phyloP scores from a whole-genome alignment of 2,329 filamentous ascomycete species.

The Alternaria ethzedia region DNA sequence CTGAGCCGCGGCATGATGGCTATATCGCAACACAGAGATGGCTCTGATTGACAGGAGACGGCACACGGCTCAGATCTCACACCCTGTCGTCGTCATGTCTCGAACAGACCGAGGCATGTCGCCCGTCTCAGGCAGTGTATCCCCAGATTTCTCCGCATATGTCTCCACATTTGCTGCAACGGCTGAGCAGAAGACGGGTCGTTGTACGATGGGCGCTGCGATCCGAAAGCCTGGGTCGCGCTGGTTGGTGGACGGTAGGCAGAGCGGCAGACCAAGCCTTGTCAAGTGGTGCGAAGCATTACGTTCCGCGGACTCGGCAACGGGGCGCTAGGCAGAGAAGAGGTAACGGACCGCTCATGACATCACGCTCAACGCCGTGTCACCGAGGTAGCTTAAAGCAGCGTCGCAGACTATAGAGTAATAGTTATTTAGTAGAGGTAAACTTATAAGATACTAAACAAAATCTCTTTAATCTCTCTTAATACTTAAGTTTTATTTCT shows the following conservation, averaged over 20 bases:
- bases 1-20: background rate
- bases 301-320: background rate
- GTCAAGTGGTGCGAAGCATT: constrained; percentile 1
- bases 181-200: background rate
- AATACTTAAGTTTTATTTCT: too few relatives aligned
- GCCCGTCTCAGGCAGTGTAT: background rate
- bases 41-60: background rate
- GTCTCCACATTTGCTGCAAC: background rate
- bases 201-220: background rate
- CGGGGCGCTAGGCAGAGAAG: background rate
- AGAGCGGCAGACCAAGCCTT: background rate
- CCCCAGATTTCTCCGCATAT: constrained; percentile 9
- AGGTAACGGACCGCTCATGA: background rate
- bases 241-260: background rate
- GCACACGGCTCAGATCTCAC: background rate
- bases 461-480: too few relatives aligned
- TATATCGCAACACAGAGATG: background rate
- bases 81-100: constrained; percentile 10
- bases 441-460: too few relatives aligned
- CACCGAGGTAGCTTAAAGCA: fast-evolving
- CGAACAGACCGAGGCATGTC: constrained; percentile 7
- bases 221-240: background rate
- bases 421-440: too few relatives aligned
- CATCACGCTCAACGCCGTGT: background rate
- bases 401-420: too few relatives aligned